phyloP scores from a whole-genome alignment of 805 yeast genomes.

The Priceomyces castillae region DNA sequence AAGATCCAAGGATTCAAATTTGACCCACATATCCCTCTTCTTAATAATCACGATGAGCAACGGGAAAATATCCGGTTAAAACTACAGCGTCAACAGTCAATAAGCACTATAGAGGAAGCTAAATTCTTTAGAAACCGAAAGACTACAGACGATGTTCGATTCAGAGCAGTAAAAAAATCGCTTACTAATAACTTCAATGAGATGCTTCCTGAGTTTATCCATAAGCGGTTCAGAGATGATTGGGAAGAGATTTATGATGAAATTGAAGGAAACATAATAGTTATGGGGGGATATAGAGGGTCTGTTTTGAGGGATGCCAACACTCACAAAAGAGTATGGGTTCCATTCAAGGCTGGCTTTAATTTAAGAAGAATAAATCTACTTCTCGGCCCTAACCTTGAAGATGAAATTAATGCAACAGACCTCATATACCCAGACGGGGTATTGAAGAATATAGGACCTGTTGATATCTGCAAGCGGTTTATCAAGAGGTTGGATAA shows the following conservation, averaged over 20 bases:
- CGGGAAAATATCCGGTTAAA: constrained; percentile 35
- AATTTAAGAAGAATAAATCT: constrained; percentile 68
- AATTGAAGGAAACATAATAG: constrained; percentile 73
- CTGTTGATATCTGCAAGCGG: constrained; percentile 71
- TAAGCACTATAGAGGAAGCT: constrained; percentile 64
- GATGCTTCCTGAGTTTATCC: constrained; percentile 32
- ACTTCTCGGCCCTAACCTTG: constrained; percentile 65
- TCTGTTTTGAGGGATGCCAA: constrained; percentile 64
- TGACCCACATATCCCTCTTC: constrained; percentile 22
- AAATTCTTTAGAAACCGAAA: constrained; percentile 50
- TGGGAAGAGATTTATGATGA: constrained; percentile 51
- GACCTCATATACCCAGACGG: constrained; percentile 67
- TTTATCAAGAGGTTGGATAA: constrained; percentile 51
- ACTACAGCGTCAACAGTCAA: constrained; percentile 53
- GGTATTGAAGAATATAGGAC: constrained; percentile 78
- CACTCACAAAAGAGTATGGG: constrained; percentile 74
- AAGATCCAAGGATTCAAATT: constrained; percentile 22
- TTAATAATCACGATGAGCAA: constrained; percentile 10
- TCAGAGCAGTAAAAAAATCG: constrained; percentile 67
- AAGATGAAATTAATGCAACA: constrained; percentile 61
- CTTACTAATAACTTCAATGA: constrained; percentile 49
- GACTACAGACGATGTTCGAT: constrained; percentile 63
- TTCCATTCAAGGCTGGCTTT: constrained; percentile 83
- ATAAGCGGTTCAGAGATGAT: constrained; percentile 25
- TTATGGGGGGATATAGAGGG: constrained; percentile 90